These are phyloP conservation scores for Balansia obtecta DNA, from an alignment of 2,329 filamentous ascomycete genomes.

Conservation along the genomic window DNA sequence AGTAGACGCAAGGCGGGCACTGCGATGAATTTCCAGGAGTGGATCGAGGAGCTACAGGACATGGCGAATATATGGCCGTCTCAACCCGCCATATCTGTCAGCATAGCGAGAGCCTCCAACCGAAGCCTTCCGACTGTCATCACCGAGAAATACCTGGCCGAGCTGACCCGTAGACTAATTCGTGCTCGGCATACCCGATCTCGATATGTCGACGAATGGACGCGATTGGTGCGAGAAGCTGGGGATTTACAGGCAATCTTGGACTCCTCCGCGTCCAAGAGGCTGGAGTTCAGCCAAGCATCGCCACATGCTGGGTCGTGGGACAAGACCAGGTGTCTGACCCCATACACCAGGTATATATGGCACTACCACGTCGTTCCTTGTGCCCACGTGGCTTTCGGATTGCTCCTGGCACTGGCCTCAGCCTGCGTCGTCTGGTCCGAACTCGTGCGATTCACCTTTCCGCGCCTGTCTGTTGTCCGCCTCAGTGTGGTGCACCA, in stretches of 20 bases:
- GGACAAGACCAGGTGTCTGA: conserved; percentile 50
- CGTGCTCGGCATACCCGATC: conserved; percentile 73
- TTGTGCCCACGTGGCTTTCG: conserved; percentile 48
- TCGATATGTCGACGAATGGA: conserved; percentile 79
- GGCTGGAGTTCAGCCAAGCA: conserved; percentile 58
- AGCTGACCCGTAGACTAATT: conserved; percentile 70
- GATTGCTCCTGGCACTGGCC: conserved; percentile 57
- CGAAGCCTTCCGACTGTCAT: conserved; percentile 64
- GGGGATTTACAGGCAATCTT: conserved; percentile 67
- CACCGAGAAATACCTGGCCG: conserved; percentile 85
- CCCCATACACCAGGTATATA: conserved; percentile 71
- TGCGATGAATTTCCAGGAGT: conserved; percentile 67
- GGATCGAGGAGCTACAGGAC: conserved; percentile 91
- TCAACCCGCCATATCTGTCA: conserved; percentile 29
- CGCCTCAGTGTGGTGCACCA: conserved; percentile 61
- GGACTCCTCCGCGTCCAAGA: conserved; percentile 69
- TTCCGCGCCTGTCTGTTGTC: conserved; percentile 62
- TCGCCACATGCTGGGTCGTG: conserved; percentile 42
- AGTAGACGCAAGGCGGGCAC: conserved; percentile 70
- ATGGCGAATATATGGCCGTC: conserved; percentile 57
- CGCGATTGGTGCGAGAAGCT: conserved; percentile 61
- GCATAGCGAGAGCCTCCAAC: conserved; percentile 29
- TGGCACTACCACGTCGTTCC: conserved; percentile 66
- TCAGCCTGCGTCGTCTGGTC: conserved; percentile 86
- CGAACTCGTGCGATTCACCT: conserved; percentile 75